Conservation (phyloP, 495 filamentous ascomycete species). For the Lentithecium fluviatile region DNA sequence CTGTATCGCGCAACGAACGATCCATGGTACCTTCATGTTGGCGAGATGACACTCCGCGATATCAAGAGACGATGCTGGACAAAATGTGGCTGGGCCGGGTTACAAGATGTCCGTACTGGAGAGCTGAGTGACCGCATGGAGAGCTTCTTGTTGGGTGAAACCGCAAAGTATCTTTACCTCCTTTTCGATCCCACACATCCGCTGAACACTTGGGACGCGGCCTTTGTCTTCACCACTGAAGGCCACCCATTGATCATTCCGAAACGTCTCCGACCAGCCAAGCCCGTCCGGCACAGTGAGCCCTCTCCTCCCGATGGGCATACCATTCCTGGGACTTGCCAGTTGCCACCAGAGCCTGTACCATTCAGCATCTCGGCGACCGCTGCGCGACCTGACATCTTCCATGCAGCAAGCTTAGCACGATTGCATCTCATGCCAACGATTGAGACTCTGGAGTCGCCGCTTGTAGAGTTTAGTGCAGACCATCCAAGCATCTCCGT, state of each 20-base stretch:
- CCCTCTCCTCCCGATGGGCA: constrained; percentile 16
- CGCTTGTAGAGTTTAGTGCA: constrained; percentile 52
- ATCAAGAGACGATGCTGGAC: constrained; percentile 90
- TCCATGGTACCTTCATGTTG: constrained; percentile 93
- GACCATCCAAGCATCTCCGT: constrained; percentile 57
- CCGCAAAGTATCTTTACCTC: constrained; percentile 89
- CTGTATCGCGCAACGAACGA: constrained; percentile 90
- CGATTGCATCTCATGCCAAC: constrained; percentile 75
- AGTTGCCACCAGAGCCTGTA: constrained; percentile 54
- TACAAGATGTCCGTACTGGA: constrained; percentile 88
- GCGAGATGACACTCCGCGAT: constrained; percentile 91
- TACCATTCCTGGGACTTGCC: constrained; percentile 52
- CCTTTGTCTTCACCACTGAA: constrained; percentile 93
- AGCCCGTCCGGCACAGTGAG: neutral
- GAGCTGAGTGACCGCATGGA: constrained; percentile 96
- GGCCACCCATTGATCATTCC: constrained; percentile 90
- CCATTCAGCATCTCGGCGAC: constrained; percentile 73
- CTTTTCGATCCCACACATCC: constrained; percentile 85
- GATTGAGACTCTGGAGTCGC: constrained; percentile 51
- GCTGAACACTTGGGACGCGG: constrained; percentile 77
- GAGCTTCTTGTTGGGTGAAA: constrained; percentile 97
- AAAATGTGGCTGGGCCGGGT: constrained; percentile 88
- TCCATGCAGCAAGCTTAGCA: constrained; percentile 84
- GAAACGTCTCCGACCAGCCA: constrained; percentile 35
- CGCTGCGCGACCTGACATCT: constrained; percentile 81